Evolutionary conservation across 1,139 yeast genomes (phyloP).

Genomic region (Blastobotrys persicus): DNA sequence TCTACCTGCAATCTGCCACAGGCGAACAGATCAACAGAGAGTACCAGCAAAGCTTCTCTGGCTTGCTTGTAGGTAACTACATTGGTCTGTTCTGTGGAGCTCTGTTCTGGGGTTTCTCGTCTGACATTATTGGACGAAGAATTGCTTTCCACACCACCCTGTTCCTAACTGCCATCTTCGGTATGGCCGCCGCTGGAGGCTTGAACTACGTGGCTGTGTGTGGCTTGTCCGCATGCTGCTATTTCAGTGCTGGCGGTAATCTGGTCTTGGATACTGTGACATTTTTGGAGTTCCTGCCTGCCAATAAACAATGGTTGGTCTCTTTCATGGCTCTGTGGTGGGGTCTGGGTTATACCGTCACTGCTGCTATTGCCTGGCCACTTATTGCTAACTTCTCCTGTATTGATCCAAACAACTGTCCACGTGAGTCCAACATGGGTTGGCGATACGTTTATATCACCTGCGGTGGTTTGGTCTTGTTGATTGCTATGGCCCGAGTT

Average conservation of each 20-base stretch:
- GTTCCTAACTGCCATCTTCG: slow-evolving; percentile 49
- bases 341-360: slow-evolving; percentile 62
- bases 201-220: slow-evolving; percentile 46
- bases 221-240: slow-evolving; percentile 44
- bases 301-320: slow-evolving; percentile 51
- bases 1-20: slow-evolving; percentile 47
- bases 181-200: slow-evolving; percentile 55
- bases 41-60: slow-evolving; percentile 29
- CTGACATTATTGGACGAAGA: slow-evolving; percentile 59
- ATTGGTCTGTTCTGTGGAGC: slow-evolving; percentile 55
- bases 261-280: slow-evolving; percentile 60
- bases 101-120: slow-evolving; percentile 55
- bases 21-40: slow-evolving; percentile 31
- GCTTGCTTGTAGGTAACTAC: slow-evolving; percentile 44
- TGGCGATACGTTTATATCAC: slow-evolving; percentile 60
- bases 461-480: slow-evolving; percentile 52
- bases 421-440: slow-evolving; percentile 50
- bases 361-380: slow-evolving; percentile 56
- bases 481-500: slow-evolving; percentile 48
- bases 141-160: slow-evolving; percentile 55
- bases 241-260: slow-evolving; percentile 51
- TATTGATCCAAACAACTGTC: slow-evolving; percentile 42
- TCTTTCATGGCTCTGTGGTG: slow-evolving; percentile 59
- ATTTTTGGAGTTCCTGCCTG: slow-evolving; percentile 57
- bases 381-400: slow-evolving; percentile 54